phyloP scores from a whole-genome alignment of 257 asterid species.

The Catharanthus roseus region DNA sequence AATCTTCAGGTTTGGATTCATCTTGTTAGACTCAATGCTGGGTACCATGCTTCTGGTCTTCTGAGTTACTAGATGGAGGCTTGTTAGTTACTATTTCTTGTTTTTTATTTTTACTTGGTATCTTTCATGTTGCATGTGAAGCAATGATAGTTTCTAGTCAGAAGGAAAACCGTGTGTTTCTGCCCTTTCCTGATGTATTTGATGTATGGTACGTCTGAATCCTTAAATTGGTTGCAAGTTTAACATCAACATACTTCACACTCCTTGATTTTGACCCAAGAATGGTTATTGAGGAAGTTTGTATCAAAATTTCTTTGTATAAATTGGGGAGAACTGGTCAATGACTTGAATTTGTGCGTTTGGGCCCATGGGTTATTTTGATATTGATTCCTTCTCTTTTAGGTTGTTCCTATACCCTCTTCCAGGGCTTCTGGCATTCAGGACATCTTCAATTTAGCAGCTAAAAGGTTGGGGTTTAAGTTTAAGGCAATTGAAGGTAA shows the following conservation, averaged over 20 bases:
- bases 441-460: conserved; percentile 80
- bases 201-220: neutral
- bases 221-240: neutral
- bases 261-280: neutral
- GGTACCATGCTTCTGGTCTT: neutral
- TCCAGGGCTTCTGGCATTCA: conserved; percentile 61
- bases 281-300: neutral
- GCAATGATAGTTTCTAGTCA: neutral
- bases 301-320: neutral
- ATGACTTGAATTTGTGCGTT: neutral
- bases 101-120: neutral
- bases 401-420: conserved; percentile 85
- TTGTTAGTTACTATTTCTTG: neutral
- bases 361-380: neutral
- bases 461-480: conserved; percentile 78
- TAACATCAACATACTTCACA: neutral
- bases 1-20: conserved; percentile 71
- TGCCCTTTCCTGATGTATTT: neutral
- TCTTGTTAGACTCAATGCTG: conserved; percentile 4
- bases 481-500: conserved; percentile 56
- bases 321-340: neutral
- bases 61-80: neutral
- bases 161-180: neutral
- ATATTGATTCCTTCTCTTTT: conserved; percentile 13
- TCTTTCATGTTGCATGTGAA: neutral